Base-by-base conservation (phyloP, 768 basidiomycete species). In the Fomitopsis serialis region DNA sequence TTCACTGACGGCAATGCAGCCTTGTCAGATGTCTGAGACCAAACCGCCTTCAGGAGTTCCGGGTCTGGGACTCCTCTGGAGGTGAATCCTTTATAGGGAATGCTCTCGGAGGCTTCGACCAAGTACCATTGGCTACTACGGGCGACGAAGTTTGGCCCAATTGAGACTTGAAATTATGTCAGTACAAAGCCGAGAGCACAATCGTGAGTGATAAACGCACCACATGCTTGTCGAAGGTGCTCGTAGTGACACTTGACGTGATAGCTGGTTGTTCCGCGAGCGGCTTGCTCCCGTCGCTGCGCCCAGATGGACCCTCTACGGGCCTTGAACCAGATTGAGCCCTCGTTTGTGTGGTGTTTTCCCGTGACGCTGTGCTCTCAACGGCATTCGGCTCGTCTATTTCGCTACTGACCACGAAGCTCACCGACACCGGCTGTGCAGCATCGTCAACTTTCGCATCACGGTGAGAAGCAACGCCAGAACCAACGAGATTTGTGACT, bases 21-120 rank as follows among this genome's bases (percentile, higher is more conserved):
- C 66, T 87, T 85, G 65, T 83, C 82, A 3, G 89, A 78, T 5
- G 85, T 78, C 61, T 89, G 85, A 19, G 87, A 88, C 88, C 91
- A 92, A 8, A 92, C 80, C 22, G 87, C 84, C 68, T 87, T 92
- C 48, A 93, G 72, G 58, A 89, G 89, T 62, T 91, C 89, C n/a
- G 87, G 85, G 65, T 90, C 88, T 6, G 88, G 86, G 36, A 75
- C 40, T 24, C 53, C 77, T 49, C 87, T 77, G 37, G 80, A 78
- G 85, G 76, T 9, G 83, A 80, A 34, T 91, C 88, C 65, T 89
- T 90, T 46, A 79, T 64, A 10, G 81, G 65, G 48, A 85, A 72
- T 58, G 70, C 79, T 55, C 83, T 62, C 8, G 84, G 66, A 9
- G 75, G 74, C 61, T 78, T 77, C 44, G 76, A 67, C 82, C 87